Conservation (phyloP, 139 green algal species). For the Chlorella vulgaris region DNA sequence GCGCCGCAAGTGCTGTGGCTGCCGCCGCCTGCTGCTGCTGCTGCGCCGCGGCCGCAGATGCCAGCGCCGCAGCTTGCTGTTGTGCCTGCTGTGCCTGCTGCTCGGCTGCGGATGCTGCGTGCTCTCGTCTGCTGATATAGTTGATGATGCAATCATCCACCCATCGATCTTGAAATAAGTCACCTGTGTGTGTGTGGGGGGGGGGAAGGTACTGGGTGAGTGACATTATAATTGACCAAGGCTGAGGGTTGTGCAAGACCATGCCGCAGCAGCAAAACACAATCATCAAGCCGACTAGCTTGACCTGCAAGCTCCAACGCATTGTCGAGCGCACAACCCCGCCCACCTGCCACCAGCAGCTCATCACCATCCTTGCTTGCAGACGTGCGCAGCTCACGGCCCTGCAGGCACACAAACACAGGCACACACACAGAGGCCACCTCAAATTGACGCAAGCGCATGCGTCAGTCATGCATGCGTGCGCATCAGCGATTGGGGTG, state of each 20-base stretch:
- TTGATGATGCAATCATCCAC: slow-evolving; percentile 78
- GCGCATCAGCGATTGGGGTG: not conserved
- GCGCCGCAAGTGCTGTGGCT: not conserved
- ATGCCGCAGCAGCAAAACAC: not conserved
- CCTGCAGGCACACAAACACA: not conserved
- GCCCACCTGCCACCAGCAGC: slow-evolving; percentile 6
- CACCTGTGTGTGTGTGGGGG: not conserved
- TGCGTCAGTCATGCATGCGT: not conserved
- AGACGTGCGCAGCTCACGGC: slow-evolving; percentile 7
- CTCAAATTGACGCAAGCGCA: not conserved
- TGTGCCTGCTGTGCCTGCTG: not conserved
- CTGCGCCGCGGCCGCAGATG: slow-evolving; percentile 4
- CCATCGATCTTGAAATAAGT: slow-evolving; percentile 71
- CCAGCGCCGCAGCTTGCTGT: not conserved
- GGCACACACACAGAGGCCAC: not conserved
- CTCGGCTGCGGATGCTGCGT: not conserved
- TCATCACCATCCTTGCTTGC: slow-evolving; percentile 25
- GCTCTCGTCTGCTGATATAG: too few relatives aligned
- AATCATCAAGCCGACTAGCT: too few relatives aligned
- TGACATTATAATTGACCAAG: not conserved
- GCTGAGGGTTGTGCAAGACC: not conserved
- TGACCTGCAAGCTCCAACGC: too few relatives aligned
- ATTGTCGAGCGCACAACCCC: too few relatives aligned
- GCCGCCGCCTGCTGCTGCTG: slow-evolving; percentile 10
- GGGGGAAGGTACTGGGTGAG: not conserved